Evolutionary conservation across 2,329 filamentous ascomycete genomes (phyloP).

Genomic region (Dryadomyces quercus-mongolicae): DNA sequence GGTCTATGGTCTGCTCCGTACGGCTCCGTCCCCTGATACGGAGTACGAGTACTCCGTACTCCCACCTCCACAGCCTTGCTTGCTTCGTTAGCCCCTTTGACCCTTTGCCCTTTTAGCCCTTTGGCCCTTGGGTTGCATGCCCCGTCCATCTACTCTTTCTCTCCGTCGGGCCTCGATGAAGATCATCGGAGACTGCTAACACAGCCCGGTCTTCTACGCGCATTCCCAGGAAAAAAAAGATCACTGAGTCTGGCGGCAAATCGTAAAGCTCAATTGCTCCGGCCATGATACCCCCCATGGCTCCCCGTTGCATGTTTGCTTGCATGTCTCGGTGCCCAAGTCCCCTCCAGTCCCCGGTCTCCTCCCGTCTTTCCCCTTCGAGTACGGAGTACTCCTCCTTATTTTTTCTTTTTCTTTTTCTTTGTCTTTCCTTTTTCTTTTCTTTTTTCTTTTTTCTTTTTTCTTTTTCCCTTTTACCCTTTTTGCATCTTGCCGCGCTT

Average conservation of each 20-base stretch:
- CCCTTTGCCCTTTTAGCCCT: too few species aligned
- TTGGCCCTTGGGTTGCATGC: background rate
- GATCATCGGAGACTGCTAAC: background rate
- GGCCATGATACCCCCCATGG: background rate
- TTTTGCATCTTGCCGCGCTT: background rate
- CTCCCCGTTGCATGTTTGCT: background rate
- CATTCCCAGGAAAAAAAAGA: background rate
- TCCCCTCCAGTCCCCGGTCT: background rate
- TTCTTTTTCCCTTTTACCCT: background rate
- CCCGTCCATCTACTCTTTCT: background rate
- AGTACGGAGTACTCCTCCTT: background rate
- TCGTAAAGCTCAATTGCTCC: too few species aligned
- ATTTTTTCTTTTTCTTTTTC: background rate
- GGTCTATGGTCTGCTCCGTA: too few species aligned
- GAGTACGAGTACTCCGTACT: too few species aligned
- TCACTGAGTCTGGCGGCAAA: too few species aligned
- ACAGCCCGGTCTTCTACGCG: background rate
- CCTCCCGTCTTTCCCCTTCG: background rate
- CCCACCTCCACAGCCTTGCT: too few species aligned
- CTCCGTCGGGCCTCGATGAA: background rate
- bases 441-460: background rate
- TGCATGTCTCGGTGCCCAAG: background rate
- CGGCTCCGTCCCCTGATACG: too few species aligned
- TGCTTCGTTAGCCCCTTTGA: too few species aligned
- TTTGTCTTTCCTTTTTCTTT: background rate